phyloP scores from a whole-genome alignment of 139 green algal genomes.

The Chlamydomonas incerta region DNA sequence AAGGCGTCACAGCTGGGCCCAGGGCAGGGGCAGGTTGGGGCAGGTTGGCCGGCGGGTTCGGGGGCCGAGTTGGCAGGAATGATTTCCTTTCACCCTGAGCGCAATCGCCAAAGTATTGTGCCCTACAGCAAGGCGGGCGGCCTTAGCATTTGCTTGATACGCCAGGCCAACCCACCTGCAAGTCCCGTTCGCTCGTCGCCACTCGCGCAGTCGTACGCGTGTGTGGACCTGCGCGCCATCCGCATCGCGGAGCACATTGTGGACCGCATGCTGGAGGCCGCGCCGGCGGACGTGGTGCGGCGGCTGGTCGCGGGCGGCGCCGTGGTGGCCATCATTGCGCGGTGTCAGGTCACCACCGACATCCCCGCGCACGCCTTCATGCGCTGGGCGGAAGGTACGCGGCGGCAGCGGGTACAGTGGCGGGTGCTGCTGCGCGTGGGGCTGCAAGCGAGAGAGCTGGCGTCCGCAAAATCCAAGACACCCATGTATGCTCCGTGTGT shows the following conservation, averaged over 20 bases:
- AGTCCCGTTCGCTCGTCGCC: not conserved
- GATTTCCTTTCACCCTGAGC: too few relatives aligned
- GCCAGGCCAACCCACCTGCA: too few relatives aligned
- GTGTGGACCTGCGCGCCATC: conserved; percentile 60
- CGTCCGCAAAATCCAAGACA: too few relatives aligned
- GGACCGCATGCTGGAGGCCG: conserved; percentile 54
- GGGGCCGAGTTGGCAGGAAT: too few relatives aligned
- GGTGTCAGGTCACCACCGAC: conserved; percentile 71
- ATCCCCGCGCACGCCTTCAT: conserved; percentile 79
- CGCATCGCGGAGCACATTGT: conserved; percentile 47
- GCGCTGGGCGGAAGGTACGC: conserved; percentile 43
- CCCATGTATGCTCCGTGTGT: not conserved
- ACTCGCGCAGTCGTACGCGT: conserved; percentile 57
- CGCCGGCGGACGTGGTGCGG: conserved; percentile 45
- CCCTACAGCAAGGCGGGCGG: too few relatives aligned
- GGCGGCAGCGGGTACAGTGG: conserved; percentile 2
- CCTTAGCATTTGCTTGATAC: too few relatives aligned
- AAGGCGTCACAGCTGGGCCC: too few relatives aligned
- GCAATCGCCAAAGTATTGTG: too few relatives aligned
- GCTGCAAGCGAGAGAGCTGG: too few relatives aligned
- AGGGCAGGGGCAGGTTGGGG: too few relatives aligned
- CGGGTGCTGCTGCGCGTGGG: not conserved
- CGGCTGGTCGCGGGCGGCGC: conserved; percentile 47
- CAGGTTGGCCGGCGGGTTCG: too few relatives aligned
- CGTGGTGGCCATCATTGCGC: conserved; percentile 79